Base-by-base conservation (phyloP, 768 basidiomycete species). In the Mycena crocata region DNA sequence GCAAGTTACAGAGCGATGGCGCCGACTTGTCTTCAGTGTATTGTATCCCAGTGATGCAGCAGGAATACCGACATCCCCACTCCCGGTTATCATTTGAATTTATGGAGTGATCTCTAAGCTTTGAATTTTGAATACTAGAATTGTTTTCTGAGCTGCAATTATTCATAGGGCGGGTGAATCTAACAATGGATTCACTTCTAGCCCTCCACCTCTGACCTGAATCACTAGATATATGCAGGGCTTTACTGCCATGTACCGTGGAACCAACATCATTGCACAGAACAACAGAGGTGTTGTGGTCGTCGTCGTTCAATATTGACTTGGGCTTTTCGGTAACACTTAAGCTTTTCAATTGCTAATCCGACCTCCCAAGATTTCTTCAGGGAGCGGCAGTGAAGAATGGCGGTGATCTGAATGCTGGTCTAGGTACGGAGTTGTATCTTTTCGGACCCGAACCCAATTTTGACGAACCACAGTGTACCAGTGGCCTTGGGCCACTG, bases 231-330 rank as follows among this genome's bases (percentile, higher is more conserved):
- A 82, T 44, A 62, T 74, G 12, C 42, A 31, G 2, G 80, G 79
- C 14, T 75, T 72, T 37, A 78, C 76, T 1, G 68, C 74, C 5
- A 30, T 42, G 3, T 79, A 70, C 63, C 64, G 73, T 34, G 82
- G 81, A 24, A 73, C 77, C 32, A 80, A 82, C 61, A 68, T 84
- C n/a, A 70, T 83, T 15, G 65, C 72, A 2, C 76, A 78, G 63
- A 75, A 80, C 39, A 74, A 74, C 17, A 75, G 77, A 24, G 75
- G 74, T 9, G 75, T 81, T 2, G 74, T 84, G 0, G 76, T 76
- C 13, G 82, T 85, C 19, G 62, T n/a, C n/a, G n/a, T n/a, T n/a
- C n/a, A n/a, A n/a, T n/a, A n/a, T n/a, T n/a, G n/a, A n/a, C n/a
- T n/a, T 10, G 84, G 83, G 2, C 57, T 82, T 2, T 83, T 81